A percentile compares a stretch with the other conserved stretches of the same genome.
These are phyloP conservation scores for Knoxdaviesia capensis DNA, from an alignment of 2,329 filamentous ascomycete genomes.

Conservation along the genomic window DNA sequence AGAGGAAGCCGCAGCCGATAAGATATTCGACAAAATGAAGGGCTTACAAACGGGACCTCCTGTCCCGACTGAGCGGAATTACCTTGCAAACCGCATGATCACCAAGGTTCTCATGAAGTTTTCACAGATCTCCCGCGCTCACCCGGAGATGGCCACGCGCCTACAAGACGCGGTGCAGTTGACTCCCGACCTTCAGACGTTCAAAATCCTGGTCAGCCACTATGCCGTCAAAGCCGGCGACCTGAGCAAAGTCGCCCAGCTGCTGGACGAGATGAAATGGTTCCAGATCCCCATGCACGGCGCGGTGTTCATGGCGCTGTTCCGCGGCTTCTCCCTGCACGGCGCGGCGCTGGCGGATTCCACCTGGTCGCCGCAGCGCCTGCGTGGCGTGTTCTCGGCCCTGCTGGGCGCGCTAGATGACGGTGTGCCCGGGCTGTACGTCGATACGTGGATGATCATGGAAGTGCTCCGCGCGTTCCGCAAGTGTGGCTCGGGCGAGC, in stretches of 20 bases:
- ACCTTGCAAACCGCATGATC: slow-evolving; percentile 26
- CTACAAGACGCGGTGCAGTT: slow-evolving; percentile 45
- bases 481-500: slow-evolving; percentile 30
- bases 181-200: slow-evolving; percentile 59
- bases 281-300: slow-evolving; percentile 51
- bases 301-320: slow-evolving; percentile 58
- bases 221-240: slow-evolving; percentile 50
- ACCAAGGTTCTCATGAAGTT: slow-evolving; percentile 38
- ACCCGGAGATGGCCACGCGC: slow-evolving; percentile 29
- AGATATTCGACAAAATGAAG: slow-evolving; percentile 76
- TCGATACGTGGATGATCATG: slow-evolving; percentile 40
- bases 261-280: slow-evolving; percentile 63
- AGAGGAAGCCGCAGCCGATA: slow-evolving; percentile 57
- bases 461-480: slow-evolving; percentile 44
- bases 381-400: slow-evolving; percentile 47
- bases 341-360: slow-evolving; percentile 18
- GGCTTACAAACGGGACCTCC: slow-evolving; percentile 16
- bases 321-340: slow-evolving; percentile 62
- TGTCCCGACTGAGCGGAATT: slow-evolving; percentile 21
- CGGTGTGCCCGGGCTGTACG: slow-evolving; percentile 22
- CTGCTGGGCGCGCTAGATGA: slow-evolving; percentile 35
- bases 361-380: slow-evolving; percentile 51
- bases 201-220: slow-evolving; percentile 58
- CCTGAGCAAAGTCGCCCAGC: slow-evolving; percentile 46
- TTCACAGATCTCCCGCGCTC: slow-evolving; percentile 28